Conservation (phyloP, 352 stramenopile species). For the Phytophthora kernoviae region DNA sequence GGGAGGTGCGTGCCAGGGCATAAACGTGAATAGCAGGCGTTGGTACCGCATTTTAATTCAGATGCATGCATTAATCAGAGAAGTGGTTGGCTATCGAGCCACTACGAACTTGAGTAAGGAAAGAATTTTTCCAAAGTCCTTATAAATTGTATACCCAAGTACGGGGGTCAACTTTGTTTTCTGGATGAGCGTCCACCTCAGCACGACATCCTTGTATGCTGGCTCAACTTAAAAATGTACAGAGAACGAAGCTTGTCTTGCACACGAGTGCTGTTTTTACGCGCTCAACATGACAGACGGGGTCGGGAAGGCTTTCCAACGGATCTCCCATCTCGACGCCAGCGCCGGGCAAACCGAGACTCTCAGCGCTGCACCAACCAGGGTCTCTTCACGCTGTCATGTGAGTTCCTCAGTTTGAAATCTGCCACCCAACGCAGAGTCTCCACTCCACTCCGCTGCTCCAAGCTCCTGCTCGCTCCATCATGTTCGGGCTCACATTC, state of each 20-base stretch:
- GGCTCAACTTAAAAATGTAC: constrained; percentile 18
- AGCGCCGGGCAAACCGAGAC: no score
- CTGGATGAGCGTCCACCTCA: no score
- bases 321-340: constrained; percentile 18
- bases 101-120: no score
- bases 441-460: constrained; percentile 5
- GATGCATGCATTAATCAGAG: constrained; percentile 6
- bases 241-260: constrained; percentile 15
- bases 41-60: constrained; percentile 6
- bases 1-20: constrained; percentile 6
- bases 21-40: constrained; percentile 13
- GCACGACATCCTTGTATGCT: background rate
- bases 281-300: constrained; percentile 21
- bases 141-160: no score
- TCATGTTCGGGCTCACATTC: constrained; percentile 33
- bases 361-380: constrained; percentile 21
- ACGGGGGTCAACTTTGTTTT: no score
- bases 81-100: background rate
- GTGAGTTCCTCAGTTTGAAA: constrained; percentile 28
- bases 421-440: constrained; percentile 18
- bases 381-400: background rate
- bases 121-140: no score
- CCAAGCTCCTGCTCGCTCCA: constrained; percentile 1
- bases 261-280: constrained; percentile 15
- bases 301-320: constrained; percentile 24